Evolutionary conservation across 2,329 filamentous ascomycete genomes (phyloP).

Genomic region (Endoconidiophora laricicola): DNA sequence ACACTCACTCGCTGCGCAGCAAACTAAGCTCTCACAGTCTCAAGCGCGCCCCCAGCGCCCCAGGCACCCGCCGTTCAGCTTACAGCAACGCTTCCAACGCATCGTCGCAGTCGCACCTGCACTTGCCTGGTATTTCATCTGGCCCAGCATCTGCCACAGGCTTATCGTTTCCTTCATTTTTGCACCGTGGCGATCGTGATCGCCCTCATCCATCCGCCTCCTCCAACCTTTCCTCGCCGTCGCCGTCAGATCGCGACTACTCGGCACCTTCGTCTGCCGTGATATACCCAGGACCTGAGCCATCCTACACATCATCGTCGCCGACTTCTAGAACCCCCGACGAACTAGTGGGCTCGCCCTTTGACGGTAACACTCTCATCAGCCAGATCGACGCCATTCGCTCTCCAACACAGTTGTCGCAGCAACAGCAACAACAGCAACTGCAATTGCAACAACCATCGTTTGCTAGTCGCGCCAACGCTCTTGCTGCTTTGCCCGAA

Average conservation of each 20-base stretch:
- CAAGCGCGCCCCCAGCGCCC: slow-evolving; percentile 43
- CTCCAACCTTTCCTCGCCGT: slow-evolving; percentile 7
- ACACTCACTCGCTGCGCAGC: slow-evolving; percentile 41
- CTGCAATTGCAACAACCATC: slow-evolving; percentile 3
- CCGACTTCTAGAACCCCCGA: slow-evolving; percentile 5
- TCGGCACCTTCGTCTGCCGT: slow-evolving; percentile 11
- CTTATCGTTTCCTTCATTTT: slow-evolving; percentile 11
- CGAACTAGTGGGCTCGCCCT: slow-evolving; percentile 8
- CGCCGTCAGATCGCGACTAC: slow-evolving; percentile 10
- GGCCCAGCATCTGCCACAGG: slow-evolving; percentile 17
- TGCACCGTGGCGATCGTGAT: slow-evolving; percentile 12
- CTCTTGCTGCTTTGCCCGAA: slow-evolving; percentile 10
- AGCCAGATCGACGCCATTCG: slow-evolving; percentile 9
- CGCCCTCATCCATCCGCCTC: slow-evolving; percentile 2
- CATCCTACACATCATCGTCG: not conserved
- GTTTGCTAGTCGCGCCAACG: slow-evolving; percentile 12
- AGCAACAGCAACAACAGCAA: slow-evolving; percentile 3
- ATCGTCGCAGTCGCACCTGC: slow-evolving; percentile 10
- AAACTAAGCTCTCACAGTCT: slow-evolving; percentile 48
- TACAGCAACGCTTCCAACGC: slow-evolving; percentile 24
- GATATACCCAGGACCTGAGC: slow-evolving; percentile 3
- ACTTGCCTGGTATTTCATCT: slow-evolving; percentile 18
- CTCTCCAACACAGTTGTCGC: not conserved
- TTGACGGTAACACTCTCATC: slow-evolving; percentile 6
- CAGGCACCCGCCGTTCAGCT: slow-evolving; percentile 17